Percentiles rank a stretch among this genome's conserved stretches.
Evolutionary conservation across 768 basidiomycete species (phyloP).

Genomic region (Mycena olivaceomarginata): DNA sequence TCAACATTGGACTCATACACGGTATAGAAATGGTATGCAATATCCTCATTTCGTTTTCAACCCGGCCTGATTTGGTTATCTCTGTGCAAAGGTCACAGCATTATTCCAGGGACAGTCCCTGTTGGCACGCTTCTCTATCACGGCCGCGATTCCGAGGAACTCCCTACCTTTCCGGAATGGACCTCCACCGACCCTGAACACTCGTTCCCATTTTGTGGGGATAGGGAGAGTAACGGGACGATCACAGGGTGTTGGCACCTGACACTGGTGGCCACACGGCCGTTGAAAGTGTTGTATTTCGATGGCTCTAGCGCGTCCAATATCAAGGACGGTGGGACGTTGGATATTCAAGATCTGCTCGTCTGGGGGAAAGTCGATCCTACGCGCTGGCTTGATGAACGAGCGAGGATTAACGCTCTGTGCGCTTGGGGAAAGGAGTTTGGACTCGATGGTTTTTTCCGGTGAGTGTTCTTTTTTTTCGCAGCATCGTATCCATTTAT

Average conservation of each 20-base stretch:
- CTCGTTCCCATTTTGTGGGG: conserved; percentile 31
- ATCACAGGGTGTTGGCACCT: conserved; percentile 58
- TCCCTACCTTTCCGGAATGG: conserved; percentile 46
- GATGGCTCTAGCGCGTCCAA: conserved; percentile 31
- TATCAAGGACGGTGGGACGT: background rate
- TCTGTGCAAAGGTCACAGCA: conserved; percentile 44
- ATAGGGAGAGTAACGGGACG: background rate
- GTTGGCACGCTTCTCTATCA: conserved; percentile 51
- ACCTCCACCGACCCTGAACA: conserved; percentile 49
- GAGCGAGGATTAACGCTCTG: conserved; percentile 52
- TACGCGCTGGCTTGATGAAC: background rate
- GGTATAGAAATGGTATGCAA: conserved; percentile 51
- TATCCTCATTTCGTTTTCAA: background rate
- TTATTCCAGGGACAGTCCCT: conserved; percentile 46
- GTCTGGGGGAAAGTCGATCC: conserved; percentile 12
- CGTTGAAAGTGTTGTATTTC: conserved; percentile 22
- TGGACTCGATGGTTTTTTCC: conserved; percentile 20
- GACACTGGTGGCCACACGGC: conserved; percentile 3
- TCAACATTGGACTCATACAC: conserved; percentile 59
- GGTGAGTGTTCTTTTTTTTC: conserved; percentile 9
- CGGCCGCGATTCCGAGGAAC: conserved; percentile 35
- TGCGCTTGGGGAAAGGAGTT: conserved; percentile 20
- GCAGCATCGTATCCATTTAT: too few species aligned
- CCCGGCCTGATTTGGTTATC: too few species aligned
- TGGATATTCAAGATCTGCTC: conserved; percentile 26